Evolutionary conservation across 441 rosid genomes (phyloP).

Genomic region (Arabidopsis hybrid): DNA sequence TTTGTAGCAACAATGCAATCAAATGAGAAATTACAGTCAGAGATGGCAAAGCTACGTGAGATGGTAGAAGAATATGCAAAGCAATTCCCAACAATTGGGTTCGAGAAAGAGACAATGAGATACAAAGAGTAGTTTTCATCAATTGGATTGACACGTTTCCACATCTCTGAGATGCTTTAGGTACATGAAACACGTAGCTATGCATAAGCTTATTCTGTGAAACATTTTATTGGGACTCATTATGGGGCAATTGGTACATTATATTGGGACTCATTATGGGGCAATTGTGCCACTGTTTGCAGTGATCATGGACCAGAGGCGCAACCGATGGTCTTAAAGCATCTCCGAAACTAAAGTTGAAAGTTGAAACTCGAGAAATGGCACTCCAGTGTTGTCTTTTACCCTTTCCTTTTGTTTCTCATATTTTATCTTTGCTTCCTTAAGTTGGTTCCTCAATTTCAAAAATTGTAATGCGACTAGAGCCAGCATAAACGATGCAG

Average conservation of each 20-base stretch:
- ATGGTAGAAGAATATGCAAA: constrained; percentile 85
- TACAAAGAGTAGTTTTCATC: constrained; percentile 59
- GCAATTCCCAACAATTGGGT: constrained; percentile 88
- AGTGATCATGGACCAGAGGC: not conserved
- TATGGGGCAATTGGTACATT: not conserved
- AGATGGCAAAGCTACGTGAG: constrained; percentile 67
- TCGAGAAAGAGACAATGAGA: constrained; percentile 90
- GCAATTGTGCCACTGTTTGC: constrained; percentile 12
- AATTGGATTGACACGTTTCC: constrained; percentile 11
- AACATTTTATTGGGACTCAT: constrained; percentile 9
- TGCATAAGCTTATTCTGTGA: not conserved
- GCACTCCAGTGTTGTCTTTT: constrained; percentile 1
- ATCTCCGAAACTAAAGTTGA: constrained; percentile 1
- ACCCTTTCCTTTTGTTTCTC: not conserved
- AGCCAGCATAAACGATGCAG: no score
- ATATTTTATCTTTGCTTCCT: not conserved
- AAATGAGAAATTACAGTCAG: constrained; percentile 59
- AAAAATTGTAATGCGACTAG: not conserved
- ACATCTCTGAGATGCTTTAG: constrained; percentile 1
- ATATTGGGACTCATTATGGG: not conserved
- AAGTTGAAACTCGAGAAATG: not conserved
- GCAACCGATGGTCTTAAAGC: not conserved
- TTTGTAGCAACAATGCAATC: constrained; percentile 78
- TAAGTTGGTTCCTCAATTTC: not conserved
- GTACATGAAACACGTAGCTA: not conserved